Evolutionary conservation across 2,329 filamentous ascomycete genomes (phyloP), one percentile per base, ranked within the genome.

Genomic region (Aspergillus floridensis): DNA sequence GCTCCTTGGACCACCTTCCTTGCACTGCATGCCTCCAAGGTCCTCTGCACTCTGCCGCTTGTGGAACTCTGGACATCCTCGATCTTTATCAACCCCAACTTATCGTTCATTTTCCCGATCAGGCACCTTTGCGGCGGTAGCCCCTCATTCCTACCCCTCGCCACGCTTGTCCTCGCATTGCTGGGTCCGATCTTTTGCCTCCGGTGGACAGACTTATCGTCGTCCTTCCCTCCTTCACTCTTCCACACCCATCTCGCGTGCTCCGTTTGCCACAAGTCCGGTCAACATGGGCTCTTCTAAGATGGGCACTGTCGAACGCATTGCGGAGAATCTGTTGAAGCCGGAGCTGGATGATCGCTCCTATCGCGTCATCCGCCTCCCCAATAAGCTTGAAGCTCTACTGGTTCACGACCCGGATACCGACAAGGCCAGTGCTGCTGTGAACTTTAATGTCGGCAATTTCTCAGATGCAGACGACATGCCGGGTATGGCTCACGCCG

Each of bases 391-490:
- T 16, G 93, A 99, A 80, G 93, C 88, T 7, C 82, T 99, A 19
- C 80, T 99, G 53, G 95, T 98, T 58, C 93, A 98, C 74, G 95
- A 99, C 78, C 86, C 91, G 1, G 89, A 96, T 63, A 96, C 95
- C 7, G 95, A 99, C 81, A 98, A 98, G 83, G 93, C 95, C 64
- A 96, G 92, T 70, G 95, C 93, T 10, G 90, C 93, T 53, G 87
- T 98, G 72, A 95, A 98, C 74, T 93, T 98, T 72, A 93, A 96
- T 75, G 93, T 97, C 38, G 95, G 95, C 62, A 96, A 91, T 76
- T 97, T 97, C 79, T 96, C 91, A 72, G 95, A 99, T 72, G 87
- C 90, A 65, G 86, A 89, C 65, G 90, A 92, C 68, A 92, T 98
- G 86, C 93, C 92, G 14, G 92, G 95, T 60, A 93, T 96, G 86